These are phyloP conservation scores for Hawksworthiomyces lignivorus DNA, from an alignment of 2,329 filamentous ascomycete genomes.

Conservation along the genomic window DNA sequence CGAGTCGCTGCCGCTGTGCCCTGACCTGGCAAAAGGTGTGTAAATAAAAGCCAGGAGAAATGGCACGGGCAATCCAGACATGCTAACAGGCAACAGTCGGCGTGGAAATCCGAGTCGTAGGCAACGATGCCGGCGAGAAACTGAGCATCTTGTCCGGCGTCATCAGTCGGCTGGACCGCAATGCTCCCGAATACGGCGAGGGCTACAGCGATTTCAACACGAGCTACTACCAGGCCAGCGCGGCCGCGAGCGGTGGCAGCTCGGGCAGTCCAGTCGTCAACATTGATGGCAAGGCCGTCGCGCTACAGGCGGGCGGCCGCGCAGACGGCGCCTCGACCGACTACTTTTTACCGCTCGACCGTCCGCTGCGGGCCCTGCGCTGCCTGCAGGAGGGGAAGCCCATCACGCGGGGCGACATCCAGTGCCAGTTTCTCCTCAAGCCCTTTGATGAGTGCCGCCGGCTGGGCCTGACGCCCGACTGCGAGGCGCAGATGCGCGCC, in stretches of 20 bases:
- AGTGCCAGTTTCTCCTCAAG: slow-evolving; percentile 94
- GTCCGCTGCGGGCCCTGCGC: slow-evolving; percentile 76
- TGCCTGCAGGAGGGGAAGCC: slow-evolving; percentile 70
- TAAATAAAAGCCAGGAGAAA: too few relatives aligned
- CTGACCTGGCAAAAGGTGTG: slow-evolving; percentile 67
- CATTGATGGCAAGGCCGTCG: slow-evolving; percentile 84
- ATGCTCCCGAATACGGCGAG: slow-evolving; percentile 95
- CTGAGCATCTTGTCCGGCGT: slow-evolving; percentile 96
- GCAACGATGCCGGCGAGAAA: slow-evolving; percentile 98
- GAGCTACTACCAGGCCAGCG: slow-evolving; percentile 96
- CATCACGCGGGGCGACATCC: slow-evolving; percentile 89
- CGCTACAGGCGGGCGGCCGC: slow-evolving; percentile 86
- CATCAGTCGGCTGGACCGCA: slow-evolving; percentile 90
- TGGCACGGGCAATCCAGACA: too few relatives aligned
- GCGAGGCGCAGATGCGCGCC: slow-evolving; percentile 78
- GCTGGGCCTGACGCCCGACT: slow-evolving; percentile 73
- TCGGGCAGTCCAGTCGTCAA: slow-evolving; percentile 98
- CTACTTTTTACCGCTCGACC: slow-evolving; percentile 91
- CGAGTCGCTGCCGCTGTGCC: slow-evolving; percentile 68
- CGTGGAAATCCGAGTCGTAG: slow-evolving; percentile 90
- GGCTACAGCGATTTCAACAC: slow-evolving; percentile 97
- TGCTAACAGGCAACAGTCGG: too few relatives aligned
- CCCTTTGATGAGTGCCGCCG: slow-evolving; percentile 95
- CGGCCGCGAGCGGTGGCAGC: slow-evolving; percentile 90
- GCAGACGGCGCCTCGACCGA: slow-evolving; percentile 94